Evolutionary conservation across 2,329 filamentous ascomycete genomes (phyloP), one percentile per base, ranked within the genome.

Genomic region (Penicillium frequentans): DNA sequence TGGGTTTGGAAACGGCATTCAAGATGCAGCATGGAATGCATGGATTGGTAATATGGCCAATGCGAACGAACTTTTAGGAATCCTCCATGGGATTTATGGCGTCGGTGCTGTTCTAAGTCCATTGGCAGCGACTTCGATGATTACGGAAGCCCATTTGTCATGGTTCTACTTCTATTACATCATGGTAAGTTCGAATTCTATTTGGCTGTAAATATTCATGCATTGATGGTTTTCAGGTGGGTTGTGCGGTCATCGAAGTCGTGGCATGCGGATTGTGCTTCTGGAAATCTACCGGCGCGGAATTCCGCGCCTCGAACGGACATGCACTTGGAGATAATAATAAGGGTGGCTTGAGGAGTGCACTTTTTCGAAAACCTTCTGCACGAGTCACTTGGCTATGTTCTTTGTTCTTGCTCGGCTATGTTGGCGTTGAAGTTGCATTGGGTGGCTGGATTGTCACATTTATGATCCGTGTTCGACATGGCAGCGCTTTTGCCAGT

Each of bases 121-220:
- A 0, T 72, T 93, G 7, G 81, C 91, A 57, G 89, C 89, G 1
- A 91, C 90, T 0, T 82, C 83, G 5, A 86, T 93, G 83, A 84
- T 93, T 35, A 86, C 87, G 0, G 85, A 85, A 61, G 84, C 76
- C 0, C 63, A 76, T 4, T 68, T 88, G 50, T 77, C 78, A 0
- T 95, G 90, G 90, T 91, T 87, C 65, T 79, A 79, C 11, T 93
- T 89, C 72, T 93, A 90, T 73, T 91, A 91, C 68, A 75, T 91
- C 55, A 89, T 92, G 86, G 85, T 89, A 66, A 60, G 81, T 49
- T 11, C n/a, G 0, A 14, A 5, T 3, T 8, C 13, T 16, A 2
- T 16, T 4, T 5, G 14, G 2, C 8, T 23, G 21, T 3, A 23
- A 1, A 37, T 4, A 39, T 7, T 31, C 16, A 45, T 26, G 3